Percentiles rank a stretch among this genome's conserved stretches.
Evolutionary conservation across 148 eudicot genomes (phyloP).

Genomic region (Amaranthus palmeri): DNA sequence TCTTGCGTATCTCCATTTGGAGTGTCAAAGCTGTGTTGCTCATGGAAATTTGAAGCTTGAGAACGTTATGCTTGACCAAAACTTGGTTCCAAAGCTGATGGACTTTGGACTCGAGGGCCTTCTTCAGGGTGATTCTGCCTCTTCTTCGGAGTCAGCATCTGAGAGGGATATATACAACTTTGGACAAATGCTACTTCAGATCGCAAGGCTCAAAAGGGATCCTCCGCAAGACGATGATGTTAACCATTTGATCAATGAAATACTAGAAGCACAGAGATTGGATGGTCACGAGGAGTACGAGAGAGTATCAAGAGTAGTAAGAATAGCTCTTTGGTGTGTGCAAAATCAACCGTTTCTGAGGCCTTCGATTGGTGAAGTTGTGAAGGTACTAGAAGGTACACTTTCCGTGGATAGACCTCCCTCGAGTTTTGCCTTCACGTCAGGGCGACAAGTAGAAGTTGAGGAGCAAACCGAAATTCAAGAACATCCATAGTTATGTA

Average conservation of each 20-base stretch:
- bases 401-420: slow-evolving; percentile 64
- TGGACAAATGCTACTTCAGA: slow-evolving; percentile 44
- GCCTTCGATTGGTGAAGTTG: slow-evolving; percentile 59
- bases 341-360: slow-evolving; percentile 50
- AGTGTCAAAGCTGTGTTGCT: slow-evolving; percentile 49
- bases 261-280: slow-evolving; percentile 25
- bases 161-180: slow-evolving; percentile 52
- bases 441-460: slow-evolving; percentile 9
- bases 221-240: slow-evolving; percentile 13
- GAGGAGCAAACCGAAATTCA: slow-evolving; percentile 19
- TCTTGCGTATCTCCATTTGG: slow-evolving; percentile 48
- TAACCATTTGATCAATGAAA: slow-evolving; percentile 25
- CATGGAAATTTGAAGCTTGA: slow-evolving; percentile 56
- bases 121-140: slow-evolving; percentile 22
- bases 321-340: slow-evolving; percentile 64
- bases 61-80: slow-evolving; percentile 52
- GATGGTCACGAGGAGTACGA: slow-evolving; percentile 24
- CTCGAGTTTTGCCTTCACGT: slow-evolving; percentile 23
- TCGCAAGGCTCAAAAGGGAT: slow-evolving; percentile 37
- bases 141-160: slow-evolving; percentile 42
- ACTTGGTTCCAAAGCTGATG: slow-evolving; percentile 49
- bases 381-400: slow-evolving; percentile 63
- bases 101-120: slow-evolving; percentile 44
- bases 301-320: slow-evolving; percentile 42
- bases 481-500: slow-evolving; percentile 18